Conservation (phyloP, 2,329 filamentous ascomycete genomes). For the Reticulascus tulasneorum region DNA sequence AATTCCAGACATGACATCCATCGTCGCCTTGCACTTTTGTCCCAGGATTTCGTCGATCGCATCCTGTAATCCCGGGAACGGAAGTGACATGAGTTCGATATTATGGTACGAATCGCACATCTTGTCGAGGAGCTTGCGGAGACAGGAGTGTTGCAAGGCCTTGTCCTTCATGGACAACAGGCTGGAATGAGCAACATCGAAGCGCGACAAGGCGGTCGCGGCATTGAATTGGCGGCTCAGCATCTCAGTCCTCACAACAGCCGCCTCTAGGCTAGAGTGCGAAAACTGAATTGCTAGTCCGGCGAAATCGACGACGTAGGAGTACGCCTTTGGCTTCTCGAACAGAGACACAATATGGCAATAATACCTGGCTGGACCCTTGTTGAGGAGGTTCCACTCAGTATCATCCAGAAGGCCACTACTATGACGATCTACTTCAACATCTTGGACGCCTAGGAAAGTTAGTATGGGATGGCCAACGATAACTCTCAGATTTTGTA, state of each 20-base stretch:
- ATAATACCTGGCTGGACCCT: constrained; percentile 79
- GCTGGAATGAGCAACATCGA: constrained; percentile 76
- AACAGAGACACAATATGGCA: constrained; percentile 80
- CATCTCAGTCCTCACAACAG: constrained; percentile 61
- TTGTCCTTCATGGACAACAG: constrained; percentile 69
- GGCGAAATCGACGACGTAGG: constrained; percentile 81
- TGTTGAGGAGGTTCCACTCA: constrained; percentile 66
- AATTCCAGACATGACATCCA: constrained; percentile 59
- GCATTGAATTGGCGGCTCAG: constrained; percentile 81
- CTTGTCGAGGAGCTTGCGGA: constrained; percentile 65
- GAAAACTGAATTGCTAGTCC: constrained; percentile 67
- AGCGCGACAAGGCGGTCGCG: constrained; percentile 73
- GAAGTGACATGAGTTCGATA: constrained; percentile 67
- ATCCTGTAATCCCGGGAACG: constrained; percentile 72
- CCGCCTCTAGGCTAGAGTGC: constrained; percentile 26
- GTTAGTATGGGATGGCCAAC: constrained; percentile 20
- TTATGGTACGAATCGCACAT: constrained; percentile 67
- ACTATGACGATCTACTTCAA: constrained; percentile 50
- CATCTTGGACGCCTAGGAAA: constrained; percentile 38
- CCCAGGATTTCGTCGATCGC: constrained; percentile 76
- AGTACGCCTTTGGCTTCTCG: constrained; percentile 71
- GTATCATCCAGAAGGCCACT: constrained; percentile 69
- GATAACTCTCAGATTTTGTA: constrained; percentile 15
- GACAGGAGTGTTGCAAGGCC: constrained; percentile 66
- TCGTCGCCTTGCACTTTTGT: constrained; percentile 64